These are phyloP conservation scores for Amyloporia xantha DNA, from an alignment of 768 basidiomycete genomes.

Conservation along the genomic window DNA sequence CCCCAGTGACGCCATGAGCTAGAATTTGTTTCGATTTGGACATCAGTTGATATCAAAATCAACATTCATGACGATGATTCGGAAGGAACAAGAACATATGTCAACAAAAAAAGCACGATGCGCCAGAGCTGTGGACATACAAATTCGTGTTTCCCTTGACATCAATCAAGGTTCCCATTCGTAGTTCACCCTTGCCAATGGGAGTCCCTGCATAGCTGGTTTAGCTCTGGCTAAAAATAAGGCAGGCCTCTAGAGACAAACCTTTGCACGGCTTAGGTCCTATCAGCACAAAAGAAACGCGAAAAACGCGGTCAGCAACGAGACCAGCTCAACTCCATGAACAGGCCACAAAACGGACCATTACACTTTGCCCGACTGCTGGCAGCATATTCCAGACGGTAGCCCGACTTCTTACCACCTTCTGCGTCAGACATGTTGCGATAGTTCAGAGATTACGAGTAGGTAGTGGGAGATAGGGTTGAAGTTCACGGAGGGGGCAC, in stretches of 20 bases:
- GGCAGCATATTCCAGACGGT: constrained; percentile 72
- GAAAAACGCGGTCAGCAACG: constrained; percentile 22
- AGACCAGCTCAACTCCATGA: constrained; percentile 12
- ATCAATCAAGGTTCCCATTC: constrained; percentile 72
- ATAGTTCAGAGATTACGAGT: constrained; percentile 1
- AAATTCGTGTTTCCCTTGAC: constrained; percentile 62
- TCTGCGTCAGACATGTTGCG: constrained; percentile 32
- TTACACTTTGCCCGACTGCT: constrained; percentile 72
- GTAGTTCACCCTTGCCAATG: constrained; percentile 66
- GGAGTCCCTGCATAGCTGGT: constrained; percentile 39
- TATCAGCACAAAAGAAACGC: constrained; percentile 27
- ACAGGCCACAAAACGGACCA: constrained; percentile 39
- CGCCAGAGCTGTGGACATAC: constrained; percentile 32
- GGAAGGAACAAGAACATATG: constrained; percentile 1
- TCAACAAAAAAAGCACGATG: constrained; percentile 3
- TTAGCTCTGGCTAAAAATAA: constrained; percentile 13
- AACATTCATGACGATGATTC: neutral
- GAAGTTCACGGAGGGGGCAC: constrained; percentile 14
- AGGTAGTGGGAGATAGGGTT: constrained; percentile 16
- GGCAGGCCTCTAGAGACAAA: constrained; percentile 23
- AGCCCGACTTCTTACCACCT: constrained; percentile 46
- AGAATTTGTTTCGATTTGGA: neutral
- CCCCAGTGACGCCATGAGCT: constrained; percentile 92
- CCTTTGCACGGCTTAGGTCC: constrained; percentile 75
- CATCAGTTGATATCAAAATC: too few species aligned